Conservation (phyloP, 2,329 filamentous ascomycete genomes). For the Ophiostoma himal-ulmi region DNA sequence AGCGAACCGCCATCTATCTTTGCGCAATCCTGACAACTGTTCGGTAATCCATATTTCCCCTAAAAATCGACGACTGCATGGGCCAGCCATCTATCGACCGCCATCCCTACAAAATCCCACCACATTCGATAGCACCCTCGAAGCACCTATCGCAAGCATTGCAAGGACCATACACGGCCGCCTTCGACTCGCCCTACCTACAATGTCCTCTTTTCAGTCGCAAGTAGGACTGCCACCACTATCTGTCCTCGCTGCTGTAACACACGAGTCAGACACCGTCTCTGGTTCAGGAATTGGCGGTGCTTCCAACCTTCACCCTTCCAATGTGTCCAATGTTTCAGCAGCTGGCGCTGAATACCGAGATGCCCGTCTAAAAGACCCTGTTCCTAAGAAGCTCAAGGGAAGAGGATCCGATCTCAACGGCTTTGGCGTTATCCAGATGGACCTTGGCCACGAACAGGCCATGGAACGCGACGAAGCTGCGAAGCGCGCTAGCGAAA, state of each 20-base stretch:
- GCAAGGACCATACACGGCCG: neutral
- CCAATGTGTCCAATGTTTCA: constrained; percentile 7
- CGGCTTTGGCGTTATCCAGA: constrained; percentile 59
- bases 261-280: constrained; percentile 8
- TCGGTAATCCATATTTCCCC: neutral
- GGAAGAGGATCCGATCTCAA: constrained; percentile 51
- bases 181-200: neutral
- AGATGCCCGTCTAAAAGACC: constrained; percentile 50
- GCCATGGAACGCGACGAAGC: constrained; percentile 45
- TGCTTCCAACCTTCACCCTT: neutral
- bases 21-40: neutral
- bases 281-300: neutral
- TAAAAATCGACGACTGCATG: neutral
- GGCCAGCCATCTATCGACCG: neutral
- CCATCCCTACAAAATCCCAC: neutral
- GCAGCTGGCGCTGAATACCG: constrained; percentile 23
- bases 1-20: neutral
- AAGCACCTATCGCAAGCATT: neutral
- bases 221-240: constrained; percentile 24
- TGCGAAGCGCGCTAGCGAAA: constrained; percentile 57
- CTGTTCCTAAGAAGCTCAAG: constrained; percentile 57
- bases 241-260: constrained; percentile 22
- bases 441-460: constrained; percentile 45
- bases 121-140: neutral
- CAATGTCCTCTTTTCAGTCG: constrained; percentile 24